Conservation (phyloP, 129 eudicot species). For the Cynara cardunculus region DNA sequence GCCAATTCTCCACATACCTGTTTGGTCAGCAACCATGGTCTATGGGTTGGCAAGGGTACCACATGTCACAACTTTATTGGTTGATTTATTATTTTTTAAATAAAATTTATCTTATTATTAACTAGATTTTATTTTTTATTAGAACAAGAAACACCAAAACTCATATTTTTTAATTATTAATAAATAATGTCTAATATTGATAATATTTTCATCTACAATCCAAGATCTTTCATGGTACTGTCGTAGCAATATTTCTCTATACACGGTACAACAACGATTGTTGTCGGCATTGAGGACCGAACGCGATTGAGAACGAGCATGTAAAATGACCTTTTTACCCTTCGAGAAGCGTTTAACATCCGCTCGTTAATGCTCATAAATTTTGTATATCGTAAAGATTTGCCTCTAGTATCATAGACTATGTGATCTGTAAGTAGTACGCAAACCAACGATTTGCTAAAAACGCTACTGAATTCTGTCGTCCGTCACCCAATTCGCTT, state of each 20-base stretch:
- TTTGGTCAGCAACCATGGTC: neutral
- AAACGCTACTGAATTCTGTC: slow-evolving; percentile 21
- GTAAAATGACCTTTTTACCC: slow-evolving; percentile 16
- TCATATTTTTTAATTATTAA: neutral
- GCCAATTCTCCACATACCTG: too few relatives aligned
- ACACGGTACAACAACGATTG: neutral
- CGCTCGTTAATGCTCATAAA: neutral
- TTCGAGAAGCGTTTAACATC: slow-evolving; percentile 13
- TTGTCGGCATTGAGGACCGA: neutral
- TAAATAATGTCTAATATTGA: neutral
- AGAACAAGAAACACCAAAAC: neutral
- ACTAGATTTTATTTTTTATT: neutral
- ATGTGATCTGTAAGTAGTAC: slow-evolving; percentile 21
- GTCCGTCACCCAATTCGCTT: slow-evolving; percentile 25
- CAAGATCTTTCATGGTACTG: neutral
- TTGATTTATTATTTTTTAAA: neutral
- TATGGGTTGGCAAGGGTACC: neutral
- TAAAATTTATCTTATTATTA: neutral
- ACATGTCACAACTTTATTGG: neutral
- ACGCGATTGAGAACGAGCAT: neutral
- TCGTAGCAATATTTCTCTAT: neutral
- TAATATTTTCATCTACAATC: neutral
- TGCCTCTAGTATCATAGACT: slow-evolving; percentile 17
- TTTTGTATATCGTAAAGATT: slow-evolving; percentile 6
- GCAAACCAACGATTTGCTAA: neutral